Evolutionary conservation across 164 flowering plant genomes (phyloP), one percentile per base, ranked within the genome.

Genomic region (Pachysandra terminalis): DNA sequence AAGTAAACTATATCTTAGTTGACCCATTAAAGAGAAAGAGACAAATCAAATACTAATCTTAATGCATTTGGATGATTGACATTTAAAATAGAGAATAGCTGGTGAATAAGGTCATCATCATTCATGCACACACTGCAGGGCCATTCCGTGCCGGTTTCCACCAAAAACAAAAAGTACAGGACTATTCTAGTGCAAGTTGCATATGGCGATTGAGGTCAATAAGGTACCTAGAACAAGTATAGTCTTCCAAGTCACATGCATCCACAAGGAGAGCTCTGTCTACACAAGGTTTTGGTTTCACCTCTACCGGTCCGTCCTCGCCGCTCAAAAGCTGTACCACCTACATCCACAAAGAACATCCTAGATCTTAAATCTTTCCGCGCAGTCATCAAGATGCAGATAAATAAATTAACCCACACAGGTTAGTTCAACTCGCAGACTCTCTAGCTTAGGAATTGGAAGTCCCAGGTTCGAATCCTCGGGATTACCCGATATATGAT

Each of bases 191-290:
- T 24, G 84, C 88, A 19, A 93, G 90, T 68, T 93, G 80, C 78
- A 75, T 83, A 61, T 90, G 88, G 19, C 96, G 91, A 72, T 80
- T 77, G 60, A 93, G 91, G 62, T 90, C 98, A 32, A 71, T 82
- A 59, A 89, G 85, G 71, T 93, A 93, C 17, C 66, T 80, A 9
- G 90, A 70, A 48, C 79, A 75, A 27, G 90, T 85, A 64, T 93
- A 87, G 5, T 85, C 93, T 61, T 90, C 96, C 75, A 81, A 67
- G 65, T 89, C 96, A 73, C 78, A 83, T n/a, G 82, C 84, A 48
- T 87, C 88, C 60, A 85, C 56, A 1, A 86, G 27, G 19, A 84
- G 64, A 17, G 85, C 66, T 71, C 82, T 81, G 21, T 75, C 80
- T 10, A 63, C 73, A 40, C 59, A 26, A 0, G 84, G 71, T 68